A percentile compares a stretch with the other conserved stretches of the same genome.
phyloP scores from a whole-genome alignment of 169 alveolate genomes.

The Fabrea salina region DNA sequence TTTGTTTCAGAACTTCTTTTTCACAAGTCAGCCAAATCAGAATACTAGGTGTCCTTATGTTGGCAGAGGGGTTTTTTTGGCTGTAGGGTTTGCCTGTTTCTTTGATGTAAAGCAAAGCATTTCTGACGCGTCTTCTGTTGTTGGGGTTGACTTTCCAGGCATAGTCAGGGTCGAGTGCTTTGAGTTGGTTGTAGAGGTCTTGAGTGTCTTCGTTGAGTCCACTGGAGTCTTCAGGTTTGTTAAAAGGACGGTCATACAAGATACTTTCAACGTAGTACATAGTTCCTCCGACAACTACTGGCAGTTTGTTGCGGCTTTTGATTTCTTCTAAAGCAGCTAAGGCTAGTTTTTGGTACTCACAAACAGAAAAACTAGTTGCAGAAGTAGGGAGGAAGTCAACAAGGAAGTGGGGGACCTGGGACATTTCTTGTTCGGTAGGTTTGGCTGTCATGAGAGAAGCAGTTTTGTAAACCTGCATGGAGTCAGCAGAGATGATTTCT shows the following conservation, averaged over 20 bases:
- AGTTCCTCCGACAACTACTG: constrained; percentile 79
- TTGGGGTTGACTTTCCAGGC: constrained; percentile 28
- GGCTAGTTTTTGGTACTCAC: constrained; percentile 50
- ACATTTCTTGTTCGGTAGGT: constrained; percentile 53
- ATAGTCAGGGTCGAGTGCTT: constrained; percentile 32
- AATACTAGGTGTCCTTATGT: background rate
- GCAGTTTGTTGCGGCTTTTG: constrained; percentile 42
- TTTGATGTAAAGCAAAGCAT: constrained; percentile 39
- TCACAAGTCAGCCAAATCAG: constrained; percentile 48
- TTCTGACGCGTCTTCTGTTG: constrained; percentile 43
- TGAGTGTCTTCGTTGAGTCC: constrained; percentile 7
- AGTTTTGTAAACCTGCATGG: constrained; percentile 52
- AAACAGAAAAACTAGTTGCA: constrained; percentile 40
- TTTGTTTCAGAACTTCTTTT: constrained; percentile 37
- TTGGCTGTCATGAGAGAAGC: constrained; percentile 70
- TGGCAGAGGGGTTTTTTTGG: background rate
- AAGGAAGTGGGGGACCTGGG: constrained; percentile 49
- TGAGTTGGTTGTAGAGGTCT: constrained; percentile 32
- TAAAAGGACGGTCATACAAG: constrained; percentile 40
- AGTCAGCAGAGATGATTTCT: constrained; percentile 55
- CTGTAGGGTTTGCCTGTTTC: background rate
- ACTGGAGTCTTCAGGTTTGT: background rate
- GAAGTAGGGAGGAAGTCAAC: constrained; percentile 44
- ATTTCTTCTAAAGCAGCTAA: constrained; percentile 40
- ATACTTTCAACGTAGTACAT: constrained; percentile 64